phyloP scores from a whole-genome alignment of 371 early-diverging fungal genomes.

The Basidiobolus meristosporus region DNA sequence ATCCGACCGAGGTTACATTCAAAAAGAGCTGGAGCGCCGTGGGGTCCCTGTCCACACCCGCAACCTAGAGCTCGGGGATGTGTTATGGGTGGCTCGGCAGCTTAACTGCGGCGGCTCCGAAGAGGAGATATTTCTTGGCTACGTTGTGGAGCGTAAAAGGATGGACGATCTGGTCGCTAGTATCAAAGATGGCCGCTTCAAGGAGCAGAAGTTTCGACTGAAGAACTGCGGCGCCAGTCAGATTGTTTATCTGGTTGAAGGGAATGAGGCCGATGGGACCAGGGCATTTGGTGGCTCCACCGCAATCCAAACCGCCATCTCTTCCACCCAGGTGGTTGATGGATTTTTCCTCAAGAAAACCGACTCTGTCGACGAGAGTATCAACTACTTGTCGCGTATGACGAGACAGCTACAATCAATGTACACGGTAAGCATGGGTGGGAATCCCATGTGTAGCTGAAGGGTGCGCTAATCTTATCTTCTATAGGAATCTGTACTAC shows the following conservation, averaged over 20 bases:
- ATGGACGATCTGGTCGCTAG: conserved; percentile 79
- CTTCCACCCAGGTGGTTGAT: conserved; percentile 40
- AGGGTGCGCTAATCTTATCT: conserved; percentile 1
- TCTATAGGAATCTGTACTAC: conserved; percentile 11
- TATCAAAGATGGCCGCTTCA: conserved; percentile 88
- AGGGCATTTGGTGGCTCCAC: conserved; percentile 27
- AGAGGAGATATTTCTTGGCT: conserved; percentile 65
- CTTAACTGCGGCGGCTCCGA: conserved; percentile 4
- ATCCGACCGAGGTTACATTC: conserved; percentile 51
- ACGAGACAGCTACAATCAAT: conserved; percentile 24
- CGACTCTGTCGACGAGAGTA: conserved; percentile 41
- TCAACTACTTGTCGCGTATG: conserved; percentile 42
- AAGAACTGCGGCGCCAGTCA: conserved; percentile 38
- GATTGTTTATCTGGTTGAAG: conserved; percentile 75
- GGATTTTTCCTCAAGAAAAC: conserved; percentile 65
- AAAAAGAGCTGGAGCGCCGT: conserved; percentile 25
- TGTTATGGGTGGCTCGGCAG: conserved; percentile 68
- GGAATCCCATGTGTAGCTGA: neutral
- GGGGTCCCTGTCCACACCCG: conserved; percentile 33
- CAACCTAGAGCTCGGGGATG: conserved; percentile 67
- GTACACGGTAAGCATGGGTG: conserved; percentile 9
- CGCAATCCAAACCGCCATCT: conserved; percentile 41
- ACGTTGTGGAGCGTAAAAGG: conserved; percentile 84
- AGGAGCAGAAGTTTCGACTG: conserved; percentile 87
- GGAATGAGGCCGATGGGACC: conserved; percentile 23